Percentiles rank a stretch among this genome's conserved stretches.
Evolutionary conservation across 257 asterid species (phyloP).

Genomic region (Marsdenia floribunda): DNA sequence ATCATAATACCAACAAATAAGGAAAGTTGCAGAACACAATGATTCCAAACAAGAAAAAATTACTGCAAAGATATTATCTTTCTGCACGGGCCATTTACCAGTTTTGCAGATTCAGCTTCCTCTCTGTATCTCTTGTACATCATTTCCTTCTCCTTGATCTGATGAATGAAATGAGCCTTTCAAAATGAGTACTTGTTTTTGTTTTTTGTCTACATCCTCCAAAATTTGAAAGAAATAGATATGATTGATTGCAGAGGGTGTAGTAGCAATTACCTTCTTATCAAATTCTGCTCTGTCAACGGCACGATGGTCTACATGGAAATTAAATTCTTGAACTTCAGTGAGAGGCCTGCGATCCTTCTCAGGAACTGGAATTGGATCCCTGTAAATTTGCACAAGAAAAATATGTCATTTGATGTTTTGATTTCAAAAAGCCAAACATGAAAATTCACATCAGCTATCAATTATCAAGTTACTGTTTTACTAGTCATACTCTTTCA

Average conservation of each 20-base stretch:
- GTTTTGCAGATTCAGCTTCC: constrained; percentile 76
- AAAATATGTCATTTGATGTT: neutral
- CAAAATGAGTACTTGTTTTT: constrained; percentile 11
- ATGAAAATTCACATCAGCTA: neutral
- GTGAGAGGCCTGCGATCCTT: constrained; percentile 71
- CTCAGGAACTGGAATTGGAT: constrained; percentile 85
- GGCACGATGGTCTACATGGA: constrained; percentile 65
- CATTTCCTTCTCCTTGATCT: constrained; percentile 85
- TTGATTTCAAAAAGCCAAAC: neutral
- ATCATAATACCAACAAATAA: neutral
- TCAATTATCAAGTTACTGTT: neutral
- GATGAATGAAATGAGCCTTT: constrained; percentile 8
- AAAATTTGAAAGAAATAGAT: neutral
- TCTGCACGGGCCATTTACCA: constrained; percentile 32
- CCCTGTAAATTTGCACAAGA: constrained; percentile 38
- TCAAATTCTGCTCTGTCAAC: constrained; percentile 81
- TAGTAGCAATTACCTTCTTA: constrained; percentile 49
- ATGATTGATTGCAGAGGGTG: neutral
- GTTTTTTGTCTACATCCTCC: neutral
- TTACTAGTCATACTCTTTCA: constrained; percentile 52
- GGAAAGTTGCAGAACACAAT: constrained; percentile 2
- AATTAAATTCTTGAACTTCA: constrained; percentile 77
- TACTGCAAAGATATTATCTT: neutral
- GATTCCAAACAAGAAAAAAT: neutral
- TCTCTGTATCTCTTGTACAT: constrained; percentile 78